Evolutionary conservation across 1,284 basidiomycete species (phyloP), one percentile per base, ranked within the genome.

Genomic region (Thecaphora thlaspeos): DNA sequence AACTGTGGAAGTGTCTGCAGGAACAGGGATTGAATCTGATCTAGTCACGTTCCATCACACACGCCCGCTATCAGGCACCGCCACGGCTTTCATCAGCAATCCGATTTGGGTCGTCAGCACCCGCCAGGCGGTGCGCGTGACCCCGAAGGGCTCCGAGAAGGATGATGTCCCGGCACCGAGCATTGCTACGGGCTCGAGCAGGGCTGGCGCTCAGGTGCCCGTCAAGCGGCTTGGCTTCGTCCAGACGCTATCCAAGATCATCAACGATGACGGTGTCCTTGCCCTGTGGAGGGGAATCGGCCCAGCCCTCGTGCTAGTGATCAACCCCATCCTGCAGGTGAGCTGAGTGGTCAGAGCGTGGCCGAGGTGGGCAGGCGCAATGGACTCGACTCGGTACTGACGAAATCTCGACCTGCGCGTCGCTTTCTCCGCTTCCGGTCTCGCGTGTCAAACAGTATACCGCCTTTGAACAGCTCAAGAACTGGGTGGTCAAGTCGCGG

Each of bases 201-300:
- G 24, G 22, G 17, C 34, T 38, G 36, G 42, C n/a, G 18, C 53
- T 14, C 42, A 60, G 23, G 45, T 49, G 10, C 61, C 55, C 10
- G 56, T 52, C 17, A 66, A 67, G 46, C 64, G 69, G 38, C 60
- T 75, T 17, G 61, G 66, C 39, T 77, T 77, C 64, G 36, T 76
- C n/a, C 83, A 89, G 71, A 90, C 89, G 2, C 81, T 90, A 32
- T 79, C 83, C 49, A 83, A 83, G 60, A 90, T 98, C 58, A 70
- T 92, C 39, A 82, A 84, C 47, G 87, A 87, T 62, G 89, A 88
- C 73, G 94, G 94, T 12, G 68, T 86, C 19, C 78, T 82, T 19
- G 93, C 88, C 1, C 88, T 99, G 74, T 97, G 90, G 88, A 84
- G 91, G 48, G 95, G 95, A n/a, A 84, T 99, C 38, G 91, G 92